These are phyloP conservation scores for Suhomyces terraborum DNA, from an alignment of 1,139 yeast genomes.

Conservation along the genomic window DNA sequence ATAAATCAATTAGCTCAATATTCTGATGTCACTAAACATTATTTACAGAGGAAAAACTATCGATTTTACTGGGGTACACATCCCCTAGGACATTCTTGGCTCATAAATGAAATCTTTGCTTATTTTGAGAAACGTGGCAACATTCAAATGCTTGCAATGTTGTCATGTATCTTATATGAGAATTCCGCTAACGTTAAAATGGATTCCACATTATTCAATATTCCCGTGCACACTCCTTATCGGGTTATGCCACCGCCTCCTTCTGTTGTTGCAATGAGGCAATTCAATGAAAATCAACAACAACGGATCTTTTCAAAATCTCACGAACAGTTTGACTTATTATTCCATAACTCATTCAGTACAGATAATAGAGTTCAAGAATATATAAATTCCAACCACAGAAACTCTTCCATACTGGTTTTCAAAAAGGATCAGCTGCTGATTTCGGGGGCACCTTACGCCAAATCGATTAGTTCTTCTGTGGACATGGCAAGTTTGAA, in stretches of 20 bases:
- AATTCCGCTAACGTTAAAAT: constrained; percentile 29
- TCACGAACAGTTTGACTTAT: constrained; percentile 10
- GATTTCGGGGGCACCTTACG: constrained; percentile 13
- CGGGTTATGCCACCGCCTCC: constrained; percentile 38
- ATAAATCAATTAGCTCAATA: constrained; percentile 22
- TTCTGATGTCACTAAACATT: constrained; percentile 22
- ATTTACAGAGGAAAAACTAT: constrained; percentile 20
- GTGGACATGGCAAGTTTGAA: constrained; percentile 29
- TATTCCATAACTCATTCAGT: constrained; percentile 16
- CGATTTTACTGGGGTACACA: constrained; percentile 76
- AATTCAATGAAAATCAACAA: constrained; percentile 13
- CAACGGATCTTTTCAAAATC: constrained; percentile 7
- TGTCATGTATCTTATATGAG: constrained; percentile 67
- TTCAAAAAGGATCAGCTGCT: constrained; percentile 23
- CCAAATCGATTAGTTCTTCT: constrained; percentile 32
- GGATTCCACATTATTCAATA: constrained; percentile 24
- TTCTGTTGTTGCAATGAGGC: constrained; percentile 24
- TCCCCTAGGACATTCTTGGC: constrained; percentile 75
- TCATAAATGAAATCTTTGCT: constrained; percentile 62
- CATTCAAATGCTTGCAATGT: constrained; percentile 88
- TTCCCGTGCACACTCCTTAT: constrained; percentile 55
- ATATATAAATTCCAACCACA: constrained; percentile 12
- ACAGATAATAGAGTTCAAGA: constrained; percentile 14
- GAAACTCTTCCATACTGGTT: constrained; percentile 27
- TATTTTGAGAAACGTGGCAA: constrained; percentile 69